Conservation (phyloP, 345 rosid species). For the Salix suchowensis region DNA sequence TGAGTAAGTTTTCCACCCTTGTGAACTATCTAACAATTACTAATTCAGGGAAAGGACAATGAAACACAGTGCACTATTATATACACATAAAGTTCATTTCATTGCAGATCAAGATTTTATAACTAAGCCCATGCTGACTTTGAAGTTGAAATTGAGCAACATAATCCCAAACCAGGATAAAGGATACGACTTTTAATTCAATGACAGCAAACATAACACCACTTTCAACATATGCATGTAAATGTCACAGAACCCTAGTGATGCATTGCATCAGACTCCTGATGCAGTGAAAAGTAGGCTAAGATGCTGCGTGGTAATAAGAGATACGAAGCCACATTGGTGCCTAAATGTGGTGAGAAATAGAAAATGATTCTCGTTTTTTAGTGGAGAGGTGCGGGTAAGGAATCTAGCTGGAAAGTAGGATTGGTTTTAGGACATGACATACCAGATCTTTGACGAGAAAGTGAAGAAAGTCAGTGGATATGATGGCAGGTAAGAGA, state of each 20-base stretch:
- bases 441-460: not conserved
- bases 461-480: not conserved
- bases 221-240: not conserved
- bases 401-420: not conserved
- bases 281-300: not conserved
- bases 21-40: conserved; percentile 7
- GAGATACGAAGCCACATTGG: not conserved
- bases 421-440: not conserved
- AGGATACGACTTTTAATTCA: not conserved
- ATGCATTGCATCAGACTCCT: not conserved
- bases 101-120: not conserved
- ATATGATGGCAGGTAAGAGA: not conserved
- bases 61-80: not conserved
- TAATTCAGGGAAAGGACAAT: not conserved
- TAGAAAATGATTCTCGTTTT: not conserved
- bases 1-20: conserved; percentile 22
- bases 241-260: not conserved
- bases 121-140: not conserved
- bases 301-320: not conserved
- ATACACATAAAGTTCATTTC: not conserved
- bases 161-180: not conserved
- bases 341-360: not conserved
- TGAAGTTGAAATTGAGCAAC: not conserved
- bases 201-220: not conserved
- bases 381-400: not conserved